phyloP scores from a whole-genome alignment of 75 land plant species.

The Pseudotsuga menziesii region DNA sequence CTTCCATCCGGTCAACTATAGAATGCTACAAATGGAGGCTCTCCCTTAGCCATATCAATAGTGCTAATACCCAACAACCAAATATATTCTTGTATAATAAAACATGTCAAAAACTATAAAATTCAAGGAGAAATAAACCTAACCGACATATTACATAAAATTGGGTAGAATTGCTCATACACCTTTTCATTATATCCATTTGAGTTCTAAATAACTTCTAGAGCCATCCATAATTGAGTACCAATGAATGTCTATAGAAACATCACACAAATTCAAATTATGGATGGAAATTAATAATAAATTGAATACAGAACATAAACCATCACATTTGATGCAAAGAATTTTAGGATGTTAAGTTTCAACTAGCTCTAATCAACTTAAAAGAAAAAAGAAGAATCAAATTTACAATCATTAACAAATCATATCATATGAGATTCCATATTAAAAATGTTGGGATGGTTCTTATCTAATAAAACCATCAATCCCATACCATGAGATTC shows the following conservation, averaged over 20 bases:
- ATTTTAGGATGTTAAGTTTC: too few relatives aligned
- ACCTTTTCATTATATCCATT: slow-evolving; percentile 99
- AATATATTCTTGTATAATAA: slow-evolving; percentile 85
- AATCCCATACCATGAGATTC: too few relatives aligned
- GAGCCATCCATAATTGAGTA: slow-evolving; percentile 99
- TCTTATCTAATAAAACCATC: too few relatives aligned
- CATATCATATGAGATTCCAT: background rate
- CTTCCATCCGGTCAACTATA: too few relatives aligned
- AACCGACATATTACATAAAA: background rate
- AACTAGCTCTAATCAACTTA: background rate
- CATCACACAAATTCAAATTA: too few relatives aligned
- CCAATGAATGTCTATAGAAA: slow-evolving; percentile 92
- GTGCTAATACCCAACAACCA: slow-evolving; percentile 98
- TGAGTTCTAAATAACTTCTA: slow-evolving; percentile 96
- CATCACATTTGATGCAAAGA: too few relatives aligned
- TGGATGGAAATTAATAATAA: too few relatives aligned
- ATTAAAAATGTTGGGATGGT: background rate
- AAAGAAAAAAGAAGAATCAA: background rate
- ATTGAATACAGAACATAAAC: too few relatives aligned
- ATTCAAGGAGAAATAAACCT: background rate
- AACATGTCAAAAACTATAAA: background rate
- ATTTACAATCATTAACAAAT: background rate
- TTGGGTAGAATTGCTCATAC: background rate
- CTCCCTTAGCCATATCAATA: slow-evolving; percentile 99
- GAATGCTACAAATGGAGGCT: slow-evolving; percentile 75